phyloP scores from a whole-genome alignment of 2,329 filamentous ascomycete species.

The Colletotrichum incanum region DNA sequence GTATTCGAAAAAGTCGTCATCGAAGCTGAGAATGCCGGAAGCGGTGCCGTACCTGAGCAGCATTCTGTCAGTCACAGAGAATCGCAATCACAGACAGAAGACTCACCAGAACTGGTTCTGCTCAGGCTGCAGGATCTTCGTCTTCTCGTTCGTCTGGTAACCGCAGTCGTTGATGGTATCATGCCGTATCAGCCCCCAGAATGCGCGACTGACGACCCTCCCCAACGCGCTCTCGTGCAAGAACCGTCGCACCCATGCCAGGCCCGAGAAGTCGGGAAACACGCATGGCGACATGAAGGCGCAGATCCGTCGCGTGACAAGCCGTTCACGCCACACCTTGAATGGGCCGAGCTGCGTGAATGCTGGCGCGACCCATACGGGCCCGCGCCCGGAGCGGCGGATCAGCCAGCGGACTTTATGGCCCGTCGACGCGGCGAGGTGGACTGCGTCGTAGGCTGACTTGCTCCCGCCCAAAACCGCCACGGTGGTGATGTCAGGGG shows the following conservation, averaged over 20 bases:
- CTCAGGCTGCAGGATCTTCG: constrained; percentile 54
- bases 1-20: constrained; percentile 69
- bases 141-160: constrained; percentile 60
- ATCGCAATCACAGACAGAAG: not conserved
- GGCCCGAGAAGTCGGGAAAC: constrained; percentile 46
- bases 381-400: constrained; percentile 70
- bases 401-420: constrained; percentile 72
- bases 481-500: constrained; percentile 55
- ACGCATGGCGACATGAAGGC: constrained; percentile 57
- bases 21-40: constrained; percentile 75
- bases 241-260: constrained; percentile 46
- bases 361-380: constrained; percentile 65
- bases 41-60: constrained; percentile 66
- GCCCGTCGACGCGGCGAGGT: constrained; percentile 68
- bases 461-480: constrained; percentile 74
- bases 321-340: constrained; percentile 65
- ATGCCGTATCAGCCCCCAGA: constrained; percentile 65
- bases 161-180: constrained; percentile 46
- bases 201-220: constrained; percentile 57
- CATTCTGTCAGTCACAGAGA: not conserved
- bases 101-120: constrained; percentile 61
- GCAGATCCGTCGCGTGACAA: constrained; percentile 63
- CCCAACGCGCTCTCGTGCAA: constrained; percentile 45
- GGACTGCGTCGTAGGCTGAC: constrained; percentile 75
- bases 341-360: constrained; percentile 66